Percentiles rank a stretch among this genome's conserved stretches.
phyloP scores from a whole-genome alignment of 1,284 basidiomycete genomes.

The Trametes pubescens region DNA sequence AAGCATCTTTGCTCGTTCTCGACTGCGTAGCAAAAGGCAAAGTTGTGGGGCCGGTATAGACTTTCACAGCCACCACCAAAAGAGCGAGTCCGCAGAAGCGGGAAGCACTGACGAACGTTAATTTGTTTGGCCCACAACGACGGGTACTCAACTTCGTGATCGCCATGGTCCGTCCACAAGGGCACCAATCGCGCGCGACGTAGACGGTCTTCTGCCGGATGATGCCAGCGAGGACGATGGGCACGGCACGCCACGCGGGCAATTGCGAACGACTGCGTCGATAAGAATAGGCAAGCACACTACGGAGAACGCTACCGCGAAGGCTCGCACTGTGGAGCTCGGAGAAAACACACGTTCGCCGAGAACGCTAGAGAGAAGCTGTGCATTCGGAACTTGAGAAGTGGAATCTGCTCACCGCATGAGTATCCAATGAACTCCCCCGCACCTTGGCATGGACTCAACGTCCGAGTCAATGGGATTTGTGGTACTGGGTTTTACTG shows the following conservation, averaged over 20 bases:
- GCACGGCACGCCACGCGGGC: constrained; percentile 18
- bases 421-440: too few species aligned
- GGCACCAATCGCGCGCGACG: constrained; percentile 5
- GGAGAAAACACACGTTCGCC: neutral
- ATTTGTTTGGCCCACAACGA: neutral
- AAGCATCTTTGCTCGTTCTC: neutral
- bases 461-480: too few species aligned
- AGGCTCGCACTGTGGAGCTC: constrained; percentile 9
- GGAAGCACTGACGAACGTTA: constrained; percentile 1
- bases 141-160: constrained; percentile 9
- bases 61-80: constrained; percentile 26
- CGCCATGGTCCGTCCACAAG: neutral
- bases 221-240: constrained; percentile 9
- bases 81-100: neutral
- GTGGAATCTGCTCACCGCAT: too few species aligned
- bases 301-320: neutral
- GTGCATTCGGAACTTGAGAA: too few species aligned
- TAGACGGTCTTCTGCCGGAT: constrained; percentile 9
- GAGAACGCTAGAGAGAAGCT: neutral
- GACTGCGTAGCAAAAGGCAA: neutral
- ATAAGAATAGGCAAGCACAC: constrained; percentile 25
- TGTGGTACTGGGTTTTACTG: too few species aligned
- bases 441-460: too few species aligned
- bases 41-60: neutral
- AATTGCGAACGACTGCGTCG: constrained; percentile 5